Base-by-base conservation (phyloP, 768 basidiomycete genomes). In the Daedaleopsis nitida region DNA sequence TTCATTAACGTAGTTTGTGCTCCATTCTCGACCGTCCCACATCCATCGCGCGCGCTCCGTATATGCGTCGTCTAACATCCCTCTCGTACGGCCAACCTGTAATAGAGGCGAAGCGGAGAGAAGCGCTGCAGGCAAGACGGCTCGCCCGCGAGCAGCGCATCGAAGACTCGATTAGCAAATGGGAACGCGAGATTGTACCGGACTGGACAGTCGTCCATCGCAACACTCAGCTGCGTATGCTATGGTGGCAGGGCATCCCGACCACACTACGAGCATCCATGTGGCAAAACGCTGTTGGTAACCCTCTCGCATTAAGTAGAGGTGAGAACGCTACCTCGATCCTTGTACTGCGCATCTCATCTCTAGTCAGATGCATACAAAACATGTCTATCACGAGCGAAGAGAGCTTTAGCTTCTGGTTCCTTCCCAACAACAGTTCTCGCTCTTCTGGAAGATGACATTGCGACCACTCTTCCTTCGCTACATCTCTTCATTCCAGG, bases 211-310 rank as follows among this genome's bases (percentile, higher is more conserved):
- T 83, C 23, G 89, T 93, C 8, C 71, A 86, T 70, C 85, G 81
- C 66, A 86, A 91, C 62, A 78, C 87, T 0, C 73, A 74, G 11
- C 75, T 94, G 55, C 83, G 88, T 35, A 84, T 80, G 69, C 69
- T 95, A 10, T 96, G 94, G 94, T 94, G 93, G 93, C 80, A 80
- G 34, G 94, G 94, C 3, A 91, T 95, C 66, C 94, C 94, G 2
- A 83, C 89, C 0, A 90, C 91, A 69, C 73, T 93, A 57, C 83
- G 94, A 35, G 88, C 90, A 4, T 71, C 80, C 1, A 82, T 96
- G 79, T 96, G 94, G 94, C 86, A 91, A 71, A 81, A 81, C 54
- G 92, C 89, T n/a, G 85, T 89, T 16, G 94, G 94, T 9, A 96
- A 96, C 70, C 78, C 85, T 24, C 78, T 96, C 47, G 86, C 92